A percentile compares a stretch with the other conserved stretches of the same genome.
These are phyloP conservation scores for Cladosporium sp. DNA, from an alignment of 2,329 filamentous ascomycete genomes.

Conservation along the genomic window DNA sequence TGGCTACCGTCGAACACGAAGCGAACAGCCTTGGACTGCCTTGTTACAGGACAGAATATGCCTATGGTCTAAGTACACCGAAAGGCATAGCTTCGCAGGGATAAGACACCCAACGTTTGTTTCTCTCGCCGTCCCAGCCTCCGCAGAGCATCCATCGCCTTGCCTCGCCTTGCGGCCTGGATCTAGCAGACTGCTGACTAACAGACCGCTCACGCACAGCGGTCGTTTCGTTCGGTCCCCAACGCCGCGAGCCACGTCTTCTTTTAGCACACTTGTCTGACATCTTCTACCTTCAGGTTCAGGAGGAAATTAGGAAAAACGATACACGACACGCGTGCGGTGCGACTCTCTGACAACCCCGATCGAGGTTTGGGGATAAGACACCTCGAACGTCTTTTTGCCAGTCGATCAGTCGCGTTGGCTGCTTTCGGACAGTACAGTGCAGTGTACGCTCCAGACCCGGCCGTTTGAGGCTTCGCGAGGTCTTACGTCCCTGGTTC, in stretches of 20 bases:
- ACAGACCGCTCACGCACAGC: not conserved
- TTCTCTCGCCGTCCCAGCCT: not conserved
- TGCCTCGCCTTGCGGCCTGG: not conserved
- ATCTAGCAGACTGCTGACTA: not conserved
- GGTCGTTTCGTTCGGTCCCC: not conserved
- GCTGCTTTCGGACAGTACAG: not conserved
- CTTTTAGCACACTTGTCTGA: not conserved
- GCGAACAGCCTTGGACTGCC: not conserved
- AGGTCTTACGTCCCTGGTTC: not conserved
- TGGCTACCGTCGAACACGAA: not conserved
- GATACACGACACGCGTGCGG: not conserved
- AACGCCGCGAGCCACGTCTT: not conserved
- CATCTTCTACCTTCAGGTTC: conserved; percentile 7
- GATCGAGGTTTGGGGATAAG: conserved; percentile 2
- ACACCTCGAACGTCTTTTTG: not conserved
- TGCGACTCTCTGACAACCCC: conserved; percentile 1
- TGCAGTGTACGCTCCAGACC: not conserved
- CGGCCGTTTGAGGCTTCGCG: not conserved
- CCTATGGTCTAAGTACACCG: not conserved
- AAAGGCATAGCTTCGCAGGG: not conserved
- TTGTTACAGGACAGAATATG: not conserved
- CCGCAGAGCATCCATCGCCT: not conserved
- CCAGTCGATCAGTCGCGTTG: not conserved
- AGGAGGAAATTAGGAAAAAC: conserved; percentile 7
- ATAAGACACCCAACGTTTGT: conserved; percentile 12